A percentile compares a stretch with the other conserved stretches of the same genome.
Evolutionary conservation across 768 basidiomycete species (phyloP).

Genomic region (Pilatotrama ljubarskyi): DNA sequence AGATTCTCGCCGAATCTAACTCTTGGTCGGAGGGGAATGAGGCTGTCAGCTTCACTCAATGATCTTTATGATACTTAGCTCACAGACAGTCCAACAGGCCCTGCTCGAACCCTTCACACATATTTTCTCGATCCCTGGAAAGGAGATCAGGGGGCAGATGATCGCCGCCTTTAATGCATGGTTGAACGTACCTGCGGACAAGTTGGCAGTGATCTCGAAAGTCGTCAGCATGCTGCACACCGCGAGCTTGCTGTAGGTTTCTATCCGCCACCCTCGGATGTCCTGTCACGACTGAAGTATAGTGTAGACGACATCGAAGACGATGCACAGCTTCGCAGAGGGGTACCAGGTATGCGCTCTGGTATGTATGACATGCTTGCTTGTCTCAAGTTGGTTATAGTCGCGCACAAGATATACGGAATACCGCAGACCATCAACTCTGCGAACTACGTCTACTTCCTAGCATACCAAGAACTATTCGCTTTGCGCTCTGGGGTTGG

Average conservation of each 20-base stretch:
- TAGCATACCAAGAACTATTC: conserved; percentile 85
- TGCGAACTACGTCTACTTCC: conserved; percentile 96
- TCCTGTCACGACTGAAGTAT: conserved; percentile 14
- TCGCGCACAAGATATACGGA: conserved; percentile 95
- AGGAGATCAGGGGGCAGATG: conserved; percentile 85
- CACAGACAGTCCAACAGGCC: conserved; percentile 31
- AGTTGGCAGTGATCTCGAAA: conserved; percentile 69
- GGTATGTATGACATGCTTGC: too few relatives aligned
- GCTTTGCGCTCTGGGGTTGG: conserved; percentile 41
- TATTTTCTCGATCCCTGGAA: conserved; percentile 81
- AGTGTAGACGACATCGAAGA: conserved; percentile 97
- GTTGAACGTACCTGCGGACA: conserved; percentile 77
- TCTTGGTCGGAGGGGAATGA: conserved; percentile 27
- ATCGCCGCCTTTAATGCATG: conserved; percentile 93
- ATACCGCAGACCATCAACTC: conserved; percentile 96
- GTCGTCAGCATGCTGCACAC: conserved; percentile 95
- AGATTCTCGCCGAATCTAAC: conserved; percentile 13
- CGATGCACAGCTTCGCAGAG: conserved; percentile 82
- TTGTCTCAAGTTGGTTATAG: conserved; percentile 36
- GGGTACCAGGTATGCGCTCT: conserved; percentile 74
- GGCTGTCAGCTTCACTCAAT: conserved; percentile 10
- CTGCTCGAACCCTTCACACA: conserved; percentile 90
- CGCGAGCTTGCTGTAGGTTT: conserved; percentile 83
- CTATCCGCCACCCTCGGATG: not conserved
- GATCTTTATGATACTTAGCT: not conserved